phyloP scores from a whole-genome alignment of 371 early-diverging fungal genomes.

The Conidiobolus incongruus region DNA sequence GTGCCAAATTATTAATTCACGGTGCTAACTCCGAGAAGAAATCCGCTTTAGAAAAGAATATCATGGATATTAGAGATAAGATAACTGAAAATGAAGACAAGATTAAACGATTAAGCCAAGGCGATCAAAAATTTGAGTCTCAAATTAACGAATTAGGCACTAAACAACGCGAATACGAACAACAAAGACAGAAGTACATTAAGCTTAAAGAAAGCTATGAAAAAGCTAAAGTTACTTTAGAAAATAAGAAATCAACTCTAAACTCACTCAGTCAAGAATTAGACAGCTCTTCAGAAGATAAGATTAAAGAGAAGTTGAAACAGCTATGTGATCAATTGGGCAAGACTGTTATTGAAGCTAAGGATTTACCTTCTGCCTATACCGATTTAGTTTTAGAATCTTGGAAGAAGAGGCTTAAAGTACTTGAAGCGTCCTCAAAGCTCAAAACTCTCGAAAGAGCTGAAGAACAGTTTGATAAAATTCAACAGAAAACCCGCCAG shows the following conservation, averaged over 20 bases:
- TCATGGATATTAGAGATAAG: background rate
- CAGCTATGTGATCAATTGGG: too few relatives aligned
- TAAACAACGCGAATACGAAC: background rate
- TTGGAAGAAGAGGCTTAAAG: too few relatives aligned
- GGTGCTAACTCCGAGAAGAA: background rate
- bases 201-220: constrained; percentile 6
- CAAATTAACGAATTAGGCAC: too few relatives aligned
- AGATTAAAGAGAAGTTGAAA: background rate
- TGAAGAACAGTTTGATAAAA: background rate
- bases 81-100: background rate
- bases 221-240: background rate
- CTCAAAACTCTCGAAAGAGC: background rate
- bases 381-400: too few relatives aligned
- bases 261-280: constrained; percentile 6
- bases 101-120: background rate
- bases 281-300: constrained; percentile 9
- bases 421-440: too few relatives aligned
- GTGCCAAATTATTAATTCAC: too few relatives aligned
- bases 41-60: background rate
- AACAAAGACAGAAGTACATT: constrained; percentile 8
- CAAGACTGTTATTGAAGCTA: too few relatives aligned
- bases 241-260: background rate
- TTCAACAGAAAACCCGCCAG: background rate
- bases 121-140: constrained; percentile 3
- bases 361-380: too few relatives aligned